A percentile compares a stretch with the other conserved stretches of the same genome.
phyloP scores from a whole-genome alignment of 2,329 filamentous ascomycete genomes.

The Setomelanomma holmii region DNA sequence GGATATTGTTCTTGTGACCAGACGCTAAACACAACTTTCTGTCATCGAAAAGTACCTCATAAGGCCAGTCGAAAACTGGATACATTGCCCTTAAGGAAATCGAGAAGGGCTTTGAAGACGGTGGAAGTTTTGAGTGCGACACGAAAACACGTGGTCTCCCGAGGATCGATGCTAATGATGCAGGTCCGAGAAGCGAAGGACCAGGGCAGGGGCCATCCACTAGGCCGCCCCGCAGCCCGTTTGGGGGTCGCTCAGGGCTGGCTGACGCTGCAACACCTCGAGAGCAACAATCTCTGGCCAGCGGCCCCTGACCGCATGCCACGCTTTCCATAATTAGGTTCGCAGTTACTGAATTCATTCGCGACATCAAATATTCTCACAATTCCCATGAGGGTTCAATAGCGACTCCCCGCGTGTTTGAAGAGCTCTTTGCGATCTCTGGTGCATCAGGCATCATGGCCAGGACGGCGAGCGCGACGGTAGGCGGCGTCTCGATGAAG shows the following conservation, averaged over 20 bases:
- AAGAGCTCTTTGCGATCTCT: too few species aligned
- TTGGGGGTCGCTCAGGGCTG: not conserved
- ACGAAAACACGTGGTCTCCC: constrained; percentile 3
- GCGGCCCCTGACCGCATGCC: not conserved
- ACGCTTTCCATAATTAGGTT: too few species aligned
- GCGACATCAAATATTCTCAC: not conserved
- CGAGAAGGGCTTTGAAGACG: too few species aligned
- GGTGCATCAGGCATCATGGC: not conserved
- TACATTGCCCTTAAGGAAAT: too few species aligned
- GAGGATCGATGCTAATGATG: not conserved
- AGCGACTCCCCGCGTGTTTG: not conserved
- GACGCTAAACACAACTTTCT: too few species aligned
- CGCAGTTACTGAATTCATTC: too few species aligned
- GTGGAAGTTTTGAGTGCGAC: not conserved
- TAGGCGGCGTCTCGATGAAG: constrained; percentile 69
- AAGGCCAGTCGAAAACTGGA: too few species aligned
- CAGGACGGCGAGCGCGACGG: constrained; percentile 23
- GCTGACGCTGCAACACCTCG: not conserved
- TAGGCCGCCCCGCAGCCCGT: not conserved
- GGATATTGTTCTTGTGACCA: too few species aligned
- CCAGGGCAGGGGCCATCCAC: not conserved
- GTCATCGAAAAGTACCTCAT: too few species aligned
- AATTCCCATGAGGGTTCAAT: not conserved
- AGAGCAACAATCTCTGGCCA: not conserved
- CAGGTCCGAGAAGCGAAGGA: not conserved